Evolutionary conservation across 2,329 filamentous ascomycete species (phyloP), one percentile per base, ranked within the genome.

Genomic region (Hymenoscyphus scutula): DNA sequence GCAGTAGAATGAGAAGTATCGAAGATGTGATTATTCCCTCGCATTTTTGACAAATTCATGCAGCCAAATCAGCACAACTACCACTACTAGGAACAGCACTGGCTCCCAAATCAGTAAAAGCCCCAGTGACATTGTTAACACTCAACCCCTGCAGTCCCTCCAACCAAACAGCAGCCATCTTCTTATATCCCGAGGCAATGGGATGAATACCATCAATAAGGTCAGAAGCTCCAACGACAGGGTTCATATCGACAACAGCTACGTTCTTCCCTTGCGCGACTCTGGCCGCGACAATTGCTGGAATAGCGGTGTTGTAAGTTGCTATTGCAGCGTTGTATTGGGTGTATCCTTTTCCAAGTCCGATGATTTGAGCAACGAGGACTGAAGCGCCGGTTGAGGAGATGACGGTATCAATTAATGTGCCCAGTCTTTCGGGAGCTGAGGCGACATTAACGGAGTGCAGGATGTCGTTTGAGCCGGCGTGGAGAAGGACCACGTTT

Each of bases 201-300:
- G 60, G 60, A 53, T 58, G 60, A 5, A 37, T 55, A 10, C 60
- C 60, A 30, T 62, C 60, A 2, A 48, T 10, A 37, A 62, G 48
- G 10, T 51, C 45, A 48, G 19, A 3, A 1, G 19, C 48, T 2
- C 17, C 17, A n/a, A 45, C 56, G 3, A 23, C 56, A 19, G 29
- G 17, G 6, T 10, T 13, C 53, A 59, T 62, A 15, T 53, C 34
- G 2, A 56, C 48, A 23, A 60, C 25, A 11, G n/a, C 55, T 3
- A 60, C 57, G 3, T 10, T n/a, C 13, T 38, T 17, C 25, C 56
- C 57, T 11, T 13, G 13, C 2, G n/a, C 29, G 3, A 19, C 13
- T n/a, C 53, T 32, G 17, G 51, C 19, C 1, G 32, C 29, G 11
- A 63, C 38, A 19, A 63, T 37, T 4, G 29, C 37, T 2, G 57